Evolutionary conservation across 2,329 filamentous ascomycete genomes (phyloP).

Genomic region (Tolypocladium amazonense): DNA sequence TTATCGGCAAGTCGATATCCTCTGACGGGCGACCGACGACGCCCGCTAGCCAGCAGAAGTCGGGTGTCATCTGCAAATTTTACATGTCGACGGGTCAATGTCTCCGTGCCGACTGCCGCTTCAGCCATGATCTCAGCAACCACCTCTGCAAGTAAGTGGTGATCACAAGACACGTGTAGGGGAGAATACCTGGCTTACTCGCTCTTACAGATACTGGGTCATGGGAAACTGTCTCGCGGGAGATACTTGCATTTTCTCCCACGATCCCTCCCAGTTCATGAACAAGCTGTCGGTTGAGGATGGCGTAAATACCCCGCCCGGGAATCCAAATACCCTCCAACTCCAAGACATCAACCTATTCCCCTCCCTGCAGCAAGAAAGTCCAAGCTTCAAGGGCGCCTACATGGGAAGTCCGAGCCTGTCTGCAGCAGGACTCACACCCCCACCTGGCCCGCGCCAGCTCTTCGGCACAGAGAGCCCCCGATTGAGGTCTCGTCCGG

Average conservation of each 20-base stretch:
- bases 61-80: slow-evolving; percentile 91
- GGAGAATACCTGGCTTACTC: not conserved
- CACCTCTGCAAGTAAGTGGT: slow-evolving; percentile 90
- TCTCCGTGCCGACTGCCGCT: slow-evolving; percentile 88
- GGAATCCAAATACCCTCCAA: slow-evolving; percentile 58
- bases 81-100: slow-evolving; percentile 94
- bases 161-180: no score
- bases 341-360: slow-evolving; percentile 80
- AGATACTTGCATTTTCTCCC: slow-evolving; percentile 90
- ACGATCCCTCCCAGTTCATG: slow-evolving; percentile 81
- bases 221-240: slow-evolving; percentile 92
- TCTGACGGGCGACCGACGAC: slow-evolving; percentile 66
- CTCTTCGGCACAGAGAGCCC: slow-evolving; percentile 51
- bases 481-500: slow-evolving; percentile 70
- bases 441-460: slow-evolving; percentile 61
- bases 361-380: slow-evolving; percentile 57
- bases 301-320: slow-evolving; percentile 51
- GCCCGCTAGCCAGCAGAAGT: slow-evolving; percentile 66
- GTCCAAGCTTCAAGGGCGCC: slow-evolving; percentile 46
- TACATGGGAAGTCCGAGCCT: slow-evolving; percentile 43
- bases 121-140: slow-evolving; percentile 91
- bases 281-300: slow-evolving; percentile 70
- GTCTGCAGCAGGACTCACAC: slow-evolving; percentile 42
- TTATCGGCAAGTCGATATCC: slow-evolving; percentile 86
- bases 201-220: slow-evolving; percentile 68